Evolutionary conservation across 495 filamentous ascomycete genomes (phyloP), one percentile per base, ranked within the genome.

Genomic region (Hypoxylon fuscum): DNA sequence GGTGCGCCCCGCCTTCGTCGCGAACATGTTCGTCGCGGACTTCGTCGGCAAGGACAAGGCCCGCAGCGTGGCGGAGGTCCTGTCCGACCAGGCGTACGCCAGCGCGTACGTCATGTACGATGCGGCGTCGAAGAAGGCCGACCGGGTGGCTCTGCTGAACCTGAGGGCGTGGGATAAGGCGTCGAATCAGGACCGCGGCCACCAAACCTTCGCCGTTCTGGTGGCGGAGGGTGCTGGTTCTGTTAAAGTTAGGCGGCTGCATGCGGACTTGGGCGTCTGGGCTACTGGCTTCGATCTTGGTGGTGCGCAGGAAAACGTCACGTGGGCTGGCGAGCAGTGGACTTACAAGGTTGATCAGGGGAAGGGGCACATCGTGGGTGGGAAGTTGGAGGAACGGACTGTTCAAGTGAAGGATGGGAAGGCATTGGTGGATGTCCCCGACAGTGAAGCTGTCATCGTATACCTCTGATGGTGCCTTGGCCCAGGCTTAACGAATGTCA

Each of bases 301-400:
- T 10, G 43, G 43, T 12, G 9, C 43, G 25, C 3, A 31, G 25
- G 22, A 46, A 14, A 31, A 46, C 17, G 43, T 46, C 12, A 46
- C 43, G 20, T 46, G 43, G 43, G 43, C 43, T 17, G 43, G 43
- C 25, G 43, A 46, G 22, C 43, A 46, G 23, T 46, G 43, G 43
- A 46, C 23, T 2, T 31, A 29, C 22, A 46, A 46, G 25, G 23
- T 31, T 8, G 22, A 46, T n/a, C 5, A 46, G 25, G 43, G 43
- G 4, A 46, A 46, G 14, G 11, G 43, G 7, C 43, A 46, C 23
- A 17, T 14, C 5, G 43, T 46, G 12, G 14, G 7, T 31, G 23
- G 43, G 7, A 46, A 31, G 22, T 8, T 31, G 23, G 17, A 29
- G n/a, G 43, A 46, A 14, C 22, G 31, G 43, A 23, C n/a, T 46